Evolutionary conservation across 2,329 filamentous ascomycete species (phyloP).

Genomic region (Colletotrichum acutatum): DNA sequence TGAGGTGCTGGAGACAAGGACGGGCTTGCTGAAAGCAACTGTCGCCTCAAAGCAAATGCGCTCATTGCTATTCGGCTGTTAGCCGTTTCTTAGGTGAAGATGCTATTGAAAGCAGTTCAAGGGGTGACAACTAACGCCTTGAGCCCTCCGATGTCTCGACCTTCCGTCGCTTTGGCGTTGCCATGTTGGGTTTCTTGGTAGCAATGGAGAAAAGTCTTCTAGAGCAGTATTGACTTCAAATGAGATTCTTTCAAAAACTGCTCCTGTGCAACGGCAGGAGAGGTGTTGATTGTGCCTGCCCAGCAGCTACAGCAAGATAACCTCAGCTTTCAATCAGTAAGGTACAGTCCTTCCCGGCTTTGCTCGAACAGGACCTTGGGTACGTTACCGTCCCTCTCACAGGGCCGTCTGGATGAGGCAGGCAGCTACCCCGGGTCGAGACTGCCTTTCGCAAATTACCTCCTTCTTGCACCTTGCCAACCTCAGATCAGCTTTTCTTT

Average conservation of each 20-base stretch:
- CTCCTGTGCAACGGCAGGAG: not conserved
- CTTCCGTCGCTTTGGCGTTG: slow-evolving; percentile 54
- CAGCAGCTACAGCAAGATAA: not conserved
- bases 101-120: not conserved
- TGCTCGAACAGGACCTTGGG: not conserved
- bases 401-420: not conserved
- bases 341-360: not conserved
- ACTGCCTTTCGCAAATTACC: not conserved
- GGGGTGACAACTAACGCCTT: slow-evolving; percentile 45
- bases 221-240: not conserved
- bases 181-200: slow-evolving; percentile 36
- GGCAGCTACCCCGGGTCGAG: not conserved
- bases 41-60: slow-evolving; percentile 56
- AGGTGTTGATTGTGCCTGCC: not conserved
- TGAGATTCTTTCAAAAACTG: not conserved
- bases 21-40: slow-evolving; percentile 39
- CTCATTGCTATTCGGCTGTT: slow-evolving; percentile 48
- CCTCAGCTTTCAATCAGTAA: not conserved
- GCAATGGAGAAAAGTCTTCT: not conserved
- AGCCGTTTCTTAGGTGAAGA: not conserved
- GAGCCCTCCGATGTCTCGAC: slow-evolving; percentile 44
- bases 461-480: not conserved
- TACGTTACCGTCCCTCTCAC: not conserved
- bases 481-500: slow-evolving; percentile 13
- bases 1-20: slow-evolving; percentile 28